Percentiles rank a stretch among this genome's conserved stretches.
phyloP scores from a whole-genome alignment of 1,284 basidiomycete species.

The Ustilago lituana region DNA sequence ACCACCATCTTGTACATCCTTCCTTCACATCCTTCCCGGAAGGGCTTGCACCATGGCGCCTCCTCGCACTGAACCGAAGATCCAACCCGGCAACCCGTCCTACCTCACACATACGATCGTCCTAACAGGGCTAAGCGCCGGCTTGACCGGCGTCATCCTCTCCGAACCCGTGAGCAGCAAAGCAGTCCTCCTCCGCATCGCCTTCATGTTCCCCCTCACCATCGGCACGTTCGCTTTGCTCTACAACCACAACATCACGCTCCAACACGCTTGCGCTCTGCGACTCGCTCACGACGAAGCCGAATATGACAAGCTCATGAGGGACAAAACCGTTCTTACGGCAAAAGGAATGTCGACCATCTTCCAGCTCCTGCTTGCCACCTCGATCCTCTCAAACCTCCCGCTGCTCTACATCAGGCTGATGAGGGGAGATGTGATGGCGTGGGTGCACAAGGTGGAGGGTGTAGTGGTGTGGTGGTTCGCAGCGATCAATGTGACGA shows the following conservation, averaged over 20 bases:
- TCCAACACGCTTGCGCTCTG: constrained; percentile 8
- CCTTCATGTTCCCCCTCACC: not conserved
- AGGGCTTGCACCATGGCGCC: too few relatives aligned
- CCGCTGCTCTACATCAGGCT: constrained; percentile 2
- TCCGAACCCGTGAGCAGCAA: not conserved
- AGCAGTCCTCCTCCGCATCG: not conserved
- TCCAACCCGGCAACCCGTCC: too few relatives aligned
- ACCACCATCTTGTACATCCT: too few relatives aligned
- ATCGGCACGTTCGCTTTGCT: constrained; percentile 10
- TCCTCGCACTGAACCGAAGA: too few relatives aligned
- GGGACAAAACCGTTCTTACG: constrained; percentile 5
- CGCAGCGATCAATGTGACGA: constrained; percentile 11
- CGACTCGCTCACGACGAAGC: not conserved
- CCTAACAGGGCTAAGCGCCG: not conserved
- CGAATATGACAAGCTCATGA: not conserved
- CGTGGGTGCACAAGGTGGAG: not conserved
- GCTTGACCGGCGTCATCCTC: not conserved
- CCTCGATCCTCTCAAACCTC: constrained; percentile 9
- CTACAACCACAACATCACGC: constrained; percentile 8
- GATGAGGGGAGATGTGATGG: not conserved
- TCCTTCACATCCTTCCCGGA: too few relatives aligned
- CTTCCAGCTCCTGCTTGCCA: constrained; percentile 3
- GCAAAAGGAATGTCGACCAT: constrained; percentile 16
- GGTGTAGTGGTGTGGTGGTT: constrained; percentile 12
- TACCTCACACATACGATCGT: too few relatives aligned